Percentiles rank a stretch among this genome's conserved stretches.
phyloP scores from a whole-genome alignment of 345 rosid genomes.

The Microthlaspi erraticum region DNA sequence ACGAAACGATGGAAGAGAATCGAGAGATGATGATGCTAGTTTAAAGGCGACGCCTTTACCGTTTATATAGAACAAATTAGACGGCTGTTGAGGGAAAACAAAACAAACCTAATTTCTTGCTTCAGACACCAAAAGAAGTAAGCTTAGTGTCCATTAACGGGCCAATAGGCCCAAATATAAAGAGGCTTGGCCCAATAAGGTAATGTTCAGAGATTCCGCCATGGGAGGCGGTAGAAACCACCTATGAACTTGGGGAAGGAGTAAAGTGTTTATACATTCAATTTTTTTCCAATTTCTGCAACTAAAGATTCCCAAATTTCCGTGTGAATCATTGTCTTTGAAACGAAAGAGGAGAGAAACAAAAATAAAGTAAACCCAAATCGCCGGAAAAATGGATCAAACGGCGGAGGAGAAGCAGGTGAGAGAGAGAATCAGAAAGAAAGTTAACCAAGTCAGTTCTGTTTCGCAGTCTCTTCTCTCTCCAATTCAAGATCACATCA shows the following conservation, averaged over 20 bases:
- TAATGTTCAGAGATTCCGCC: conserved; percentile 6
- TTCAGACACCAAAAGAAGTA: not conserved
- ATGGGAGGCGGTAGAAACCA: conserved; percentile 18
- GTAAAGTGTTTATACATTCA: not conserved
- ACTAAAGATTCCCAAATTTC: conserved; percentile 19
- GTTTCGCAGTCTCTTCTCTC: conserved; percentile 77
- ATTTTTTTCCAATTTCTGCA: not conserved
- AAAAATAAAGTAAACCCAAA: conserved; percentile 39
- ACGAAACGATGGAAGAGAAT: not conserved
- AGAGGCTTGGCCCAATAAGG: conserved; percentile 24
- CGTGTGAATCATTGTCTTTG: conserved; percentile 3
- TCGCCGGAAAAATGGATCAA: conserved; percentile 57
- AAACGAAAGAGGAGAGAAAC: not conserved
- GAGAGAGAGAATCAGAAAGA: conserved; percentile 69
- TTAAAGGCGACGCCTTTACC: not conserved
- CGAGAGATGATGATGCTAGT: not conserved
- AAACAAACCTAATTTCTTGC: conserved; percentile 29
- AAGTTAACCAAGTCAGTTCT: conserved; percentile 66
- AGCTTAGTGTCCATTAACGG: not conserved
- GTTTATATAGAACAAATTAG: conserved; percentile 26
- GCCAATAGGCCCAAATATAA: not conserved
- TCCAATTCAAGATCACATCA: conserved; percentile 82
- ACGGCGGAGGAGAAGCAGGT: conserved; percentile 64
- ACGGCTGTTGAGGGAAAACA: not conserved
- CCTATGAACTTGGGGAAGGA: conserved; percentile 30